phyloP scores from a whole-genome alignment of 192 early-diverging fungal species.

The Dispira parvispora region DNA sequence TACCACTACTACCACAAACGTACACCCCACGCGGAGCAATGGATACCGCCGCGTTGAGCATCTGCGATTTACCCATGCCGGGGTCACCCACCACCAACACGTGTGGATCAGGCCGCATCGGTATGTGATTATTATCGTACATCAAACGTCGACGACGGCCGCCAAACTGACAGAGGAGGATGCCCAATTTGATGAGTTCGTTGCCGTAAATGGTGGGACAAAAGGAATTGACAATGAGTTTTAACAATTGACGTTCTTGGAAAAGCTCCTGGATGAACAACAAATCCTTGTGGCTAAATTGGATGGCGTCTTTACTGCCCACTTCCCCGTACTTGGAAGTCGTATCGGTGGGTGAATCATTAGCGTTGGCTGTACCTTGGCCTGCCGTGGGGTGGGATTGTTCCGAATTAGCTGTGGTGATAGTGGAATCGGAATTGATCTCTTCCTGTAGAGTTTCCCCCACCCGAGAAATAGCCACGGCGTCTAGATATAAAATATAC shows the following conservation, averaged over 20 bases:
- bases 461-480: conserved; percentile 43
- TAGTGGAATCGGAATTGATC: too few relatives aligned
- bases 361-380: too few relatives aligned
- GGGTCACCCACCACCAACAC: conserved; percentile 71
- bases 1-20: conserved; percentile 54
- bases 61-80: conserved; percentile 73
- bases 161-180: conserved; percentile 62
- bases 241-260: conserved; percentile 41
- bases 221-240: conserved; percentile 59
- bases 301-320: conserved; percentile 43
- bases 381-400: too few relatives aligned
- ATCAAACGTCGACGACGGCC: conserved; percentile 24
- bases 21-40: conserved; percentile 69
- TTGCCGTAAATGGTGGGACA: conserved; percentile 71
- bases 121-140: conserved; percentile 24
- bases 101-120: conserved; percentile 50
- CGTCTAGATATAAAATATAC: conserved; percentile 58
- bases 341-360: too few relatives aligned
- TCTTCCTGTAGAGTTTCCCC: conserved; percentile 13
- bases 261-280: conserved; percentile 49
- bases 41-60: conserved; percentile 67
- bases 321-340: conserved; percentile 17
- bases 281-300: conserved; percentile 53
- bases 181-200: conserved; percentile 70
- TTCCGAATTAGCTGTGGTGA: too few relatives aligned